Evolutionary conservation across 345 rosid species (phyloP), one percentile per base, ranked within the genome.

Genomic region (Trapa incisa): DNA sequence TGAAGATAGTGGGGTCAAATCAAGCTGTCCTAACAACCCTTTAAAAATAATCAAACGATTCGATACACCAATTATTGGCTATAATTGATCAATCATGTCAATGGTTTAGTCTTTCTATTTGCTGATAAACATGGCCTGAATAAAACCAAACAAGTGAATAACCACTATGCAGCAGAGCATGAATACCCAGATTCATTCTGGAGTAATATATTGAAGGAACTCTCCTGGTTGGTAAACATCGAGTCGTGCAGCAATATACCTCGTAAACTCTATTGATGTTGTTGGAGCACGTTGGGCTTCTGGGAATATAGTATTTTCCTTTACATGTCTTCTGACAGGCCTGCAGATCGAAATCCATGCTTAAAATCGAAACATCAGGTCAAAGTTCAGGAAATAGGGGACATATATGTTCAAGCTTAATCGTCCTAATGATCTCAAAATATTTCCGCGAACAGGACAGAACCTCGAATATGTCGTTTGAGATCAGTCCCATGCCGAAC

Each of bases 401-500:
- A 45, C 9, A 45, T 11, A 3, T 32, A 15, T 33, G 38, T 32
- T 32, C 63, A 58, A 58, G 38, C 63, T 9, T 37, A 58, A 16
- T 10, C 32, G 35, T 33, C 48, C 48, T 45, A 4, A 45, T 6
- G 8, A 45, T 45, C n/a, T 11, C 29, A 2, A 45, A 37, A 32
- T n/a, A 41, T 38, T 32, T 12, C 7, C 13, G 6, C 3, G 57
- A 61, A 33, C 57, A 33, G 47, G 17, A 61, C 47, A 38, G 22
- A 22, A 76, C 85, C 78, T 79, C 61, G 50, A 33, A 77, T 17
- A 82, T 74, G 36, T 79, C 76, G 3, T 70, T 65, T 0, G 83
- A 82, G 66, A 82, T 72, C 38, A 77, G 75, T 14, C 78, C 86
- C 86, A 82, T 79, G 6, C 83, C 81, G 54, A 71, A 75, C 0